Evolutionary conservation across 495 filamentous ascomycete genomes (phyloP).

Genomic region (Massariosphaeria phaeospora): DNA sequence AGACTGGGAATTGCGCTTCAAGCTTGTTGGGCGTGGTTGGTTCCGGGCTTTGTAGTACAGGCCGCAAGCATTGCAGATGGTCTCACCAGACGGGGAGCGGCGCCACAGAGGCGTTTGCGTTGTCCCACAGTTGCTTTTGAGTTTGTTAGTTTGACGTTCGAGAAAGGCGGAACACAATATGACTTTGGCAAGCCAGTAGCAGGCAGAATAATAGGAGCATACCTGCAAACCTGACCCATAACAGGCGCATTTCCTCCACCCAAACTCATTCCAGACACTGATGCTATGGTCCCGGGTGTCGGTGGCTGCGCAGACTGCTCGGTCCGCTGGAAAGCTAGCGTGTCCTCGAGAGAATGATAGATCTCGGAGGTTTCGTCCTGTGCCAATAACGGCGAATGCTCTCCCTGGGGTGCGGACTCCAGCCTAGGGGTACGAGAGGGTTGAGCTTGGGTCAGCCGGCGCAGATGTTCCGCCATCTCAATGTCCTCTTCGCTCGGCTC

Average conservation of each 20-base stretch:
- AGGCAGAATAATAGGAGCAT: background rate
- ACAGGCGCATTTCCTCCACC: constrained; percentile 23
- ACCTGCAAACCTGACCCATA: constrained; percentile 32
- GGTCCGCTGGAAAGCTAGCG: constrained; percentile 11
- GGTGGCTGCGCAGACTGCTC: constrained; percentile 11
- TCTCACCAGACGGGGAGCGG: constrained; percentile 83
- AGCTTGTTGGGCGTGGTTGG: constrained; percentile 77
- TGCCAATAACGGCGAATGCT: background rate
- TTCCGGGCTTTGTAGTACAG: constrained; percentile 93
- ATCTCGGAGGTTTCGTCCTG: constrained; percentile 17
- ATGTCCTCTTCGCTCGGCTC: constrained; percentile 31
- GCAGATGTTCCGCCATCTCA: constrained; percentile 32
- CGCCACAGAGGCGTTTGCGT: constrained; percentile 93
- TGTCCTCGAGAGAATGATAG: constrained; percentile 33
- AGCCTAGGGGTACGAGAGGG: constrained; percentile 1
- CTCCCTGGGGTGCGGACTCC: background rate
- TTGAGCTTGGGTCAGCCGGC: constrained; percentile 22
- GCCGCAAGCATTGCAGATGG: constrained; percentile 97
- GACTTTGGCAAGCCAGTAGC: background rate
- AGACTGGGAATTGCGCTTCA: constrained; percentile 54
- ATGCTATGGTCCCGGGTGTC: constrained; percentile 4
- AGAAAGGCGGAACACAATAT: background rate
- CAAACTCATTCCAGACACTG: background rate
- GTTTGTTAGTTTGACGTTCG: background rate
- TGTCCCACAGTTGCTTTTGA: constrained; percentile 81